phyloP scores from a whole-genome alignment of 2,329 filamentous ascomycete species.

The Aspergillus intermedius region DNA sequence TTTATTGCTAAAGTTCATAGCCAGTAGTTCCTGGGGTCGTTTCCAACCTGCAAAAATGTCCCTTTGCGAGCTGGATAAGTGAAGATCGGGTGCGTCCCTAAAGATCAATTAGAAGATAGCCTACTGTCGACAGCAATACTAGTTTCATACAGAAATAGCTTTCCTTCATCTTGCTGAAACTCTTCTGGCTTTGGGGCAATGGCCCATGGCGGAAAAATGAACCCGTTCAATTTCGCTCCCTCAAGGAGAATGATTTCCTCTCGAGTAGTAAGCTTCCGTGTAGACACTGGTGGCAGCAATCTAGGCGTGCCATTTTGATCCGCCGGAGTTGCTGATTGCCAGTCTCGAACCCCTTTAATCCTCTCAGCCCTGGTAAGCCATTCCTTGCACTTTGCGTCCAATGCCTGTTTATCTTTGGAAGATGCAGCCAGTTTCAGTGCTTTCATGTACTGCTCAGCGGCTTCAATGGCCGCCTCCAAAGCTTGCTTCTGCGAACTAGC shows the following conservation, averaged over 20 bases:
- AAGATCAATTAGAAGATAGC: slow-evolving; percentile 13
- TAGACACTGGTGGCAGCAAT: slow-evolving; percentile 46
- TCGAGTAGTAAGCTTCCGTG: slow-evolving; percentile 56
- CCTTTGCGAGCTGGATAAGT: slow-evolving; percentile 66
- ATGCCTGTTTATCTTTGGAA: slow-evolving; percentile 57
- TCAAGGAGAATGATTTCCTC: slow-evolving; percentile 73
- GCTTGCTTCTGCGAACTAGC: slow-evolving; percentile 56
- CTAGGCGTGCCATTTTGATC: slow-evolving; percentile 22
- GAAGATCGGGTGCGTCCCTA: slow-evolving; percentile 63
- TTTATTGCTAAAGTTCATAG: slow-evolving; percentile 27
- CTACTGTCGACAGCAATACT: background rate
- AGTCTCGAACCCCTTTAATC: slow-evolving; percentile 54
- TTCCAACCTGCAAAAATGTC: slow-evolving; percentile 80
- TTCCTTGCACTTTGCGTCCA: slow-evolving; percentile 62
- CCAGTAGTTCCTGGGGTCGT: slow-evolving; percentile 63
- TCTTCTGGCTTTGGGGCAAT: slow-evolving; percentile 52
- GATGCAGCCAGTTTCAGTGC: slow-evolving; percentile 58
- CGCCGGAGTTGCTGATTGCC: slow-evolving; percentile 19
- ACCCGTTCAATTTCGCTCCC: slow-evolving; percentile 73
- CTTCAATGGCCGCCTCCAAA: slow-evolving; percentile 66
- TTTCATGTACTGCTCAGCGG: slow-evolving; percentile 75
- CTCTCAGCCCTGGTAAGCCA: slow-evolving; percentile 66
- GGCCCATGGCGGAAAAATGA: slow-evolving; percentile 81
- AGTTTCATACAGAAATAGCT: slow-evolving; percentile 57
- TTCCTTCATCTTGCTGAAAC: slow-evolving; percentile 52